Base-by-base conservation (phyloP, 2,329 filamentous ascomycete species). In the Fusarium sp. region DNA sequence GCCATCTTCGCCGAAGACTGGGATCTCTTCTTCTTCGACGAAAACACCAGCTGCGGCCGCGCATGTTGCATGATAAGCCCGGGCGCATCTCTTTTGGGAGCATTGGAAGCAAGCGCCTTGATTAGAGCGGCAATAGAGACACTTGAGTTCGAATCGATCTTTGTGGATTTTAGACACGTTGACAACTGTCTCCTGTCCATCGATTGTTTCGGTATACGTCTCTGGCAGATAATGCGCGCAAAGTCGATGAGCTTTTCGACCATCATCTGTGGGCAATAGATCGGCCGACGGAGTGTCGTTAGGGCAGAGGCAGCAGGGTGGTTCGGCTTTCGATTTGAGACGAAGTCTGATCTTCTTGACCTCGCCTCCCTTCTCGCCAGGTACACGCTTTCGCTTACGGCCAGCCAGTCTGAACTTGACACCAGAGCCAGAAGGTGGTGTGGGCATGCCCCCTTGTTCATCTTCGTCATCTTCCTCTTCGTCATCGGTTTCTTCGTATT, bases 101-200 rank as follows among this genome's bases (percentile, higher is more conserved):
- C 96, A 99, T 82, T 98, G 96, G 84, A 99, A 97, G 83, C 96
- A 98, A 22, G 94, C 94, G n/a, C 96, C 96, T 65, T 93, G 93
- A 82, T 96, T 97, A 38, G 95, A 97, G 39, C 95, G 94, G 80
- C 96, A 99, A 84, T 94, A 98, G 70, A 97, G 91, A 82, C 96
- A 99, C 82, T 97, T 98, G 75, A 98, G 91, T 33, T 97, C 95
- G 75, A 97, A 85, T 26, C 96, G 93, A 63, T 93, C 94, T 81
- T 96, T 96, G 80, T 93, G 91, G 75, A 98, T 95, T 69, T 90
- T 90, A n/a, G 90, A 88, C 57, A 95, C 89, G 75, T 97, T 96
- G 75, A 89, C 93, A 31, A 98, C 89, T 15, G 90, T 88, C 70
- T 98, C 94, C 55, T 88, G 86, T 36, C 89, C 93, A 70, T 93